Evolutionary conservation across 176 grass and related monocot genomes (phyloP).

Genomic region (Carex myosuroides): DNA sequence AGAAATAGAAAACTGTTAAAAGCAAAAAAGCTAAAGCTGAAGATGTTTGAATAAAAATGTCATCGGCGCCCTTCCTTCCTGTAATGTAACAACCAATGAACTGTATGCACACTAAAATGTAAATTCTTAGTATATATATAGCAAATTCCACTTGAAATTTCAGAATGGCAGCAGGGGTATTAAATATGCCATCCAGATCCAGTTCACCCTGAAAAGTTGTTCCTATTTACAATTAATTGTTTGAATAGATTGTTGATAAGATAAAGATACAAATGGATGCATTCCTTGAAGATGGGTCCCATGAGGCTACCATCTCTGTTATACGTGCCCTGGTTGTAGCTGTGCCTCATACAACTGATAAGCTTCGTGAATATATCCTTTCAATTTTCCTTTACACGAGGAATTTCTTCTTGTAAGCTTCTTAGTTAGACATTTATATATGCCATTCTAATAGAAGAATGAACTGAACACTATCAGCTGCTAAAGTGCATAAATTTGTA

Average conservation of each 20-base stretch:
- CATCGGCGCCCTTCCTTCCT: neutral
- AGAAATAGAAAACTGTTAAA: neutral
- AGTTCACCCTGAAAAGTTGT: neutral
- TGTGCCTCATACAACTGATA: conserved; percentile 82
- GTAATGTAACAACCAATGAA: neutral
- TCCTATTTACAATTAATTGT: neutral
- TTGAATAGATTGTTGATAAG: conserved; percentile 82
- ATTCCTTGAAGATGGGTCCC: conserved; percentile 97
- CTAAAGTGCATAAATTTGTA: neutral
- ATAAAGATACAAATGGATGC: conserved; percentile 97
- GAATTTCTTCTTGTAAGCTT: neutral
- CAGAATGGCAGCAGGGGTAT: neutral
- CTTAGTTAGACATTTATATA: neutral
- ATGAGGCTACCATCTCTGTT: conserved; percentile 86
- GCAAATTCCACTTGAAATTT: neutral
- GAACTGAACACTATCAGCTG: neutral
- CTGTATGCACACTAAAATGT: neutral
- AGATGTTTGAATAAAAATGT: neutral
- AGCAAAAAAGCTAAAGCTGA: neutral
- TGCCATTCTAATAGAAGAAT: neutral
- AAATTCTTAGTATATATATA: neutral
- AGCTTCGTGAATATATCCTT: conserved; percentile 99
- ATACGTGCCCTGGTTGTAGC: conserved; percentile 71
- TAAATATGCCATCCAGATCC: neutral
- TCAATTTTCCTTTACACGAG: conserved; percentile 15